phyloP scores from a whole-genome alignment of 805 yeast genomes.

The Naumovozyma baii region DNA sequence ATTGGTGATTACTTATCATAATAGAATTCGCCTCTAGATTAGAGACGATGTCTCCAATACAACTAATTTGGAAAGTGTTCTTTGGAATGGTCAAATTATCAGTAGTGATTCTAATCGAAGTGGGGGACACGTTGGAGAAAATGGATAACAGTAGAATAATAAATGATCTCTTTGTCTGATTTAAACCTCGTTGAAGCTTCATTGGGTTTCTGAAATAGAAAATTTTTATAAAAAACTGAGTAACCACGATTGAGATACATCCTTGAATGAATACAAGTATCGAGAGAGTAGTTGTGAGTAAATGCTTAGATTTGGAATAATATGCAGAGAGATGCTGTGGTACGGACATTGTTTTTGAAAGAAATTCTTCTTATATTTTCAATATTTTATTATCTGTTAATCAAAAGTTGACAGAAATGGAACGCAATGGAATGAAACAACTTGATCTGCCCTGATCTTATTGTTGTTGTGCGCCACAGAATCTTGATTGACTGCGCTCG shows the following conservation, averaged over 20 bases:
- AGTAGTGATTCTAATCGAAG: conserved; percentile 39
- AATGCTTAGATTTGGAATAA: background rate
- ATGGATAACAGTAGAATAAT: conserved; percentile 43
- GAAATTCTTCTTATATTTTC: too few relatives aligned
- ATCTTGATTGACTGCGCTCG: too few relatives aligned
- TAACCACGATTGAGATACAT: background rate
- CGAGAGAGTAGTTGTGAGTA: background rate
- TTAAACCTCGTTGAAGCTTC: conserved; percentile 35
- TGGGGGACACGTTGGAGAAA: conserved; percentile 41
- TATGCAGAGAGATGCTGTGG: background rate
- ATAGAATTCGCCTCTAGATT: conserved; percentile 29
- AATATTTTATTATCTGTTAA: too few relatives aligned
- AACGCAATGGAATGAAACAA: too few relatives aligned
- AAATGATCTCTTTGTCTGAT: conserved; percentile 48
- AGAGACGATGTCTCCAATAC: conserved; percentile 30
- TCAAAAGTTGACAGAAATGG: too few relatives aligned
- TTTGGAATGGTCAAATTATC: conserved; percentile 26
- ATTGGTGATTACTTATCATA: conserved; percentile 78
- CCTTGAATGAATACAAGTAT: background rate
- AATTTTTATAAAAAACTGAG: background rate
- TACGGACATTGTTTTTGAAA: background rate
- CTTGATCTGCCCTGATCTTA: too few relatives aligned
- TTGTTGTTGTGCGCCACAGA: too few relatives aligned
- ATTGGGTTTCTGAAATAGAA: conserved; percentile 19
- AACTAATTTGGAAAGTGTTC: conserved; percentile 23